A percentile compares a stretch with the other conserved stretches of the same genome.
These are phyloP conservation scores for Malassezia cuniculi DNA, from an alignment of 1,284 basidiomycete genomes.

Conservation along the genomic window DNA sequence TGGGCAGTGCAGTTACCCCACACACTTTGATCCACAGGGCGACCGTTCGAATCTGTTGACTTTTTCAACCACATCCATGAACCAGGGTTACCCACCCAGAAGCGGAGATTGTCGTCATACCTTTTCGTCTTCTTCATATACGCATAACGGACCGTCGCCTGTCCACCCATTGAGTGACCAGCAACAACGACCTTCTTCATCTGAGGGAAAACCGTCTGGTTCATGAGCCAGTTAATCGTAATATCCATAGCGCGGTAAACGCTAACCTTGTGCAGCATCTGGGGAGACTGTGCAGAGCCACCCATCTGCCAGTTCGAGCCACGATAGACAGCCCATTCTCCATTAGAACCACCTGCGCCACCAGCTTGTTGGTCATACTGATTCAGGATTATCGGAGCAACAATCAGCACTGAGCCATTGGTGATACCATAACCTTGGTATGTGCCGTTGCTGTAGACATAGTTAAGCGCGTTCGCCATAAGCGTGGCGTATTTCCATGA, in stretches of 20 bases:
- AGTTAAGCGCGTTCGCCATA: constrained; percentile 21
- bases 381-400: constrained; percentile 27
- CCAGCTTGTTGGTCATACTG: constrained; percentile 24
- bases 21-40: constrained; percentile 16
- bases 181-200: constrained; percentile 36
- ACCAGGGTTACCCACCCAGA: constrained; percentile 40
- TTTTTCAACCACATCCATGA: constrained; percentile 30
- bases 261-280: constrained; percentile 16
- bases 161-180: constrained; percentile 40
- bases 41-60: too few species aligned
- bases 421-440: constrained; percentile 13
- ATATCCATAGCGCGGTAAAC: constrained; percentile 30
- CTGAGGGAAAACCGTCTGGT: constrained; percentile 23
- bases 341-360: constrained; percentile 14
- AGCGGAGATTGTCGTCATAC: constrained; percentile 32
- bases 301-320: constrained; percentile 33
- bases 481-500: constrained; percentile 39
- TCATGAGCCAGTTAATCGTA: constrained; percentile 26
- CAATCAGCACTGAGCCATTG: constrained; percentile 20
- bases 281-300: constrained; percentile 18
- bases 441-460: constrained; percentile 17
- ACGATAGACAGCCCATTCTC: background rate
- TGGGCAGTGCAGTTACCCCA: constrained; percentile 2
- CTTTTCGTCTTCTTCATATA: constrained; percentile 28
- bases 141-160: constrained; percentile 28